Evolutionary conservation across 148 eudicot species (phyloP), one percentile per base, ranked within the genome.

Genomic region (Nyssa sinensis): DNA sequence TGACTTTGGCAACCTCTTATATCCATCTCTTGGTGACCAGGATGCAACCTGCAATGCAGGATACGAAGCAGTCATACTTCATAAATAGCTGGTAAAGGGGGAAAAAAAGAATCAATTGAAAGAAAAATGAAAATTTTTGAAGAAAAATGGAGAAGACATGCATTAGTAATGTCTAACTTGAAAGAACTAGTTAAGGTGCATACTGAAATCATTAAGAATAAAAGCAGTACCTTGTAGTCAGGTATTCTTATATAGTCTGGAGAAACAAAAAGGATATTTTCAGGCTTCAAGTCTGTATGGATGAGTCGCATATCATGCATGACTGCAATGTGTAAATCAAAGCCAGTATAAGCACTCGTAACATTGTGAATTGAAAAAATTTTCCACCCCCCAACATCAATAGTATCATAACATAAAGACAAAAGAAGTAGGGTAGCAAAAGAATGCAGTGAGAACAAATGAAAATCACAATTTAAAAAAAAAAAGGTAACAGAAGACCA

Each of bases 221-320:
- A 67, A 4, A 32, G 21, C 49, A n/a, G 25, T 81, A 94, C 97
- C 97, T 88, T 94, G 80, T 74, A 85, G 68, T 94, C 94, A 7
- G 94, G 98, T 31, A 94, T 80, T 77, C 83, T 91, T 34, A 91
- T 71, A 77, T 87, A 94, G 17, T 91, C 98, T 3, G 97, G 85
- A 23, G 97, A 89, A 70, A 91, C 86, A 29, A 94, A 86, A 61
- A 94, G 93, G 69, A 94, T 90, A 70, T 94, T 94, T 75, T 94
- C 98, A 51, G 98, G 98, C 90, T 94, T 94, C 82, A 94, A 80
- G 80, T 94, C 98, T 31, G 98, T 94, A 73, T 94, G 98, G 75
- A 94, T 88, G 44, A 94, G 91, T 76, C 79, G 91, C 89, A 94
- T 76, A 74, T 91, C 97, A 84, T 94, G 98, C 94, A 94, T 90